Base-by-base conservation (phyloP, 192 early-diverging fungal species). In the Allomyces macrogynus region DNA sequence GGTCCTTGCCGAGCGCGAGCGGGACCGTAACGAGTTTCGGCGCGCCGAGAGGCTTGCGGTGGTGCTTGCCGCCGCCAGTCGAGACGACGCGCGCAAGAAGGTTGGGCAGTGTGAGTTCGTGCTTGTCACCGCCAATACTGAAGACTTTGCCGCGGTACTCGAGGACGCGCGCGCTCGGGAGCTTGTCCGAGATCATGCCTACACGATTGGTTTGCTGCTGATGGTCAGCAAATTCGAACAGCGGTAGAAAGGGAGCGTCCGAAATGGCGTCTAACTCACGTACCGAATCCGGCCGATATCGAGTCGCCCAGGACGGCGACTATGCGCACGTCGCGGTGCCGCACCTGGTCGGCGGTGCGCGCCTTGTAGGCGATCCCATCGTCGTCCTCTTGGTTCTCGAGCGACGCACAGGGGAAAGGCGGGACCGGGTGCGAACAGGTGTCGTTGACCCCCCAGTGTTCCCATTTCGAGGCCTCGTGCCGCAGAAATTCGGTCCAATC, bases 111-210 rank as follows among this genome's bases (percentile, higher is more conserved):
- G 79, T 81, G 42, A 78, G 71, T n/a, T 81, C 79, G 23, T 61
- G 71, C n/a, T 44, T 26, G 60, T 81, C 79, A 7, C 72, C 77
- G 11, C 79, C 79, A 23, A 68, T 69, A 26, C 75, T 75, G 54
- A 81, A 81, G 12, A 72, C 77, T 60, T 81, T 81, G 24, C 79
- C 79, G 43, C 79, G 71, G 61, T 74, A 78, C 62, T 80, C 78
- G 61, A 73, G 68, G 7, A 77, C 71, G 20, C 68, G 74, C 1
- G 76, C 69, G 20, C 20, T 57, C 20, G 49, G 49, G 49, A 57
- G 49, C 49, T 57, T 57, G 49, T n/a, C 20, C 49, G 49, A 57
- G 20, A 57, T 57, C 49, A 57, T 57, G 49, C 16, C 49, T 57
- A 2, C 32, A 40, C 0, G 7, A 8, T 8, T 40, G 0, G 32